phyloP scores from a whole-genome alignment of 2,329 filamentous ascomycete species.

The Xylaria sp. region DNA sequence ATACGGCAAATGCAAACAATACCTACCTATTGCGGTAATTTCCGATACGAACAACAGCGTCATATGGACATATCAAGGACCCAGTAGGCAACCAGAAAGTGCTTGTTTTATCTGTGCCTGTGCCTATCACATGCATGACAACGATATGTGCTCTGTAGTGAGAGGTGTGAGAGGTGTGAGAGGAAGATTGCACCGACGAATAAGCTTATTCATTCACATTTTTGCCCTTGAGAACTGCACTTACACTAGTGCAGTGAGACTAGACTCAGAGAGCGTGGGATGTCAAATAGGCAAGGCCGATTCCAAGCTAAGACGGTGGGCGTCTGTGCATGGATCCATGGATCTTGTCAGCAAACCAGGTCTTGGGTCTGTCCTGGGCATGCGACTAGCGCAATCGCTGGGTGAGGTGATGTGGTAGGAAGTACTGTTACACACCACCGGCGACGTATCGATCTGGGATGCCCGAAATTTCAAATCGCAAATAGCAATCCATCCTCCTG shows the following conservation, averaged over 20 bases:
- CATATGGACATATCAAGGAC: neutral
- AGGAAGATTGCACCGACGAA: conserved; percentile 1
- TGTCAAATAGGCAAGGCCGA: conserved; percentile 38
- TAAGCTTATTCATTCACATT: conserved; percentile 31
- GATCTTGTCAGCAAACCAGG: conserved; percentile 35
- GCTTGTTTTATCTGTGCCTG: conserved; percentile 11
- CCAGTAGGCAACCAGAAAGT: neutral
- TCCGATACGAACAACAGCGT: neutral
- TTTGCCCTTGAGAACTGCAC: too few species aligned
- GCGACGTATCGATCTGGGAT: conserved; percentile 24
- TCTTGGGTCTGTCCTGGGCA: conserved; percentile 6
- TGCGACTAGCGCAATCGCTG: neutral
- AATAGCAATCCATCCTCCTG: neutral
- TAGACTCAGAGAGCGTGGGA: neutral
- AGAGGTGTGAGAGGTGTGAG: too few species aligned
- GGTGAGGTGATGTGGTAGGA: neutral
- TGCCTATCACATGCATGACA: conserved; percentile 10
- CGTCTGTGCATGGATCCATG: conserved; percentile 11
- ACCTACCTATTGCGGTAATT: conserved; percentile 21
- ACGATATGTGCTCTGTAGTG: neutral
- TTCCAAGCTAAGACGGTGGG: conserved; percentile 10
- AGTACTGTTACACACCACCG: conserved; percentile 7
- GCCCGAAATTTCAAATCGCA: conserved; percentile 37
- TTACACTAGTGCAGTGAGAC: neutral
- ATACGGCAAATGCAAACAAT: neutral